phyloP scores from a whole-genome alignment of 1,284 basidiomycete species.

The Austroboletus rostrupii region DNA sequence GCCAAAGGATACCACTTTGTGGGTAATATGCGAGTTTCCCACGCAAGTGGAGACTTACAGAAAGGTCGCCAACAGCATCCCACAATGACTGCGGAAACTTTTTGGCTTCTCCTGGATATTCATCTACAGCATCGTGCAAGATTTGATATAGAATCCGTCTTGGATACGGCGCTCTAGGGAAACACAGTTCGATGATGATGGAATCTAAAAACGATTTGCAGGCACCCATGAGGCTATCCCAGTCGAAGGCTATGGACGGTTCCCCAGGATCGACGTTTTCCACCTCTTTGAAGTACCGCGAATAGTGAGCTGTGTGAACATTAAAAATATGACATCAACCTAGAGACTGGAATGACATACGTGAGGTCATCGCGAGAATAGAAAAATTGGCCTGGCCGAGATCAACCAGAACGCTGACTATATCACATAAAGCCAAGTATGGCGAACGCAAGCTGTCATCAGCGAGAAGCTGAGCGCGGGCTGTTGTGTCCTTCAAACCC shows the following conservation, averaged over 20 bases:
- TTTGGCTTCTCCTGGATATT: slow-evolving; percentile 64
- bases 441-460: slow-evolving; percentile 47
- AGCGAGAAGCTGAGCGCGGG: slow-evolving; percentile 48
- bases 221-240: slow-evolving; percentile 51
- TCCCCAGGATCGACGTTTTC: slow-evolving; percentile 39
- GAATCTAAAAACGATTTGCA: slow-evolving; percentile 75
- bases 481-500: slow-evolving; percentile 49
- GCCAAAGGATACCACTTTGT: slow-evolving; percentile 1
- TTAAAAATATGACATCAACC: slow-evolving; percentile 13
- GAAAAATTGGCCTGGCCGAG: slow-evolving; percentile 61
- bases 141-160: slow-evolving; percentile 59
- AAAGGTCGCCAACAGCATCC: slow-evolving; percentile 74
- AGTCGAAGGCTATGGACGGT: slow-evolving; percentile 56
- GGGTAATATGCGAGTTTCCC: slow-evolving; percentile 17
- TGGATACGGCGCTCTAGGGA: slow-evolving; percentile 63
- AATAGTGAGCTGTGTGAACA: slow-evolving; percentile 53
- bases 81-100: slow-evolving; percentile 72
- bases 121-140: slow-evolving; percentile 63
- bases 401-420: slow-evolving; percentile 54
- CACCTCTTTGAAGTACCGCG: slow-evolving; percentile 57
- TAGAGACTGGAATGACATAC: slow-evolving; percentile 38
- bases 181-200: slow-evolving; percentile 72
- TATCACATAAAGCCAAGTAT: slow-evolving; percentile 63
- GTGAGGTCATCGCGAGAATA: slow-evolving; percentile 57
- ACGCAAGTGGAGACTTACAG: slow-evolving; percentile 53